Conservation (phyloP, 1,284 basidiomycete genomes). For the Paramarasmius palmivorus region DNA sequence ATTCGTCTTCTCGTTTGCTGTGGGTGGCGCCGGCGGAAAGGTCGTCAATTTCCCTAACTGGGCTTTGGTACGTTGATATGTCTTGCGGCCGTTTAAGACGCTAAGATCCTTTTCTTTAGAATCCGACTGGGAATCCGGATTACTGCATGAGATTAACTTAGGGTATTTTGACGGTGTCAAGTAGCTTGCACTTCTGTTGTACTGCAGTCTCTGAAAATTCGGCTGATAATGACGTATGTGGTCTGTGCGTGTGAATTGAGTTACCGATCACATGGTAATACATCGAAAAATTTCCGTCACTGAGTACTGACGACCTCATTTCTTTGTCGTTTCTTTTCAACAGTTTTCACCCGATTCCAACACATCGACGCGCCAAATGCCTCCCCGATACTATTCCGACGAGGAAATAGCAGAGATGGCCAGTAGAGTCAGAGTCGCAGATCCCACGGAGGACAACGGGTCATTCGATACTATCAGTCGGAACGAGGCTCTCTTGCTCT, state of each 20-base stretch:
- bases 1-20: constrained; percentile 52
- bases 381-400: background rate
- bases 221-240: no score
- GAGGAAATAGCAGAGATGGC: constrained; percentile 17
- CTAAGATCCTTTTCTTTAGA: background rate
- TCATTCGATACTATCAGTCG: constrained; percentile 18
- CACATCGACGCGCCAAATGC: background rate
- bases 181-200: no score
- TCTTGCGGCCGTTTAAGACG: background rate
- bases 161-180: background rate
- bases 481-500: constrained; percentile 16
- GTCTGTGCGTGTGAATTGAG: background rate
- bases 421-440: constrained; percentile 19
- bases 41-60: constrained; percentile 44
- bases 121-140: constrained; percentile 5
- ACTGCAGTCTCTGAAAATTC: no score
- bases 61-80: constrained; percentile 28
- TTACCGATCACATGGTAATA: background rate
- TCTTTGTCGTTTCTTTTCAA: no score
- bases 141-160: constrained; percentile 5
- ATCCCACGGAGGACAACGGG: constrained; percentile 19
- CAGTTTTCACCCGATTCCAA: no score
- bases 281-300: no score
- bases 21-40: constrained; percentile 53
- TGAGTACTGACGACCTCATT: no score